Conservation (phyloP, 2,329 filamentous ascomycete species). For the Exserohilum rostratum region DNA sequence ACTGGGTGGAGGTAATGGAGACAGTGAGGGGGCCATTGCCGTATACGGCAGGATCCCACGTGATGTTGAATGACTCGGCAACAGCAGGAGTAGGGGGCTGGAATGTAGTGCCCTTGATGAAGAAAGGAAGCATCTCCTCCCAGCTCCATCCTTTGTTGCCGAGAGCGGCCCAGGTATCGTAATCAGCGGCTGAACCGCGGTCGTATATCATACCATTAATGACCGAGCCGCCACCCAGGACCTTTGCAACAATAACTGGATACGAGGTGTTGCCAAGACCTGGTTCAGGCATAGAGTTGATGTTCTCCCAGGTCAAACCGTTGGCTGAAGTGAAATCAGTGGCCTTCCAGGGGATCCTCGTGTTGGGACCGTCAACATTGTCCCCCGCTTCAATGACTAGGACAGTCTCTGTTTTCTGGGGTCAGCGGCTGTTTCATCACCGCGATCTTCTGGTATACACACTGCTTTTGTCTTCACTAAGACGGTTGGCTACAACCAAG, state of each 20-base stretch:
- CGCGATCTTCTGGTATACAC: background rate
- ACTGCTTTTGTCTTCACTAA: constrained; percentile 34
- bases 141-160: constrained; percentile 67
- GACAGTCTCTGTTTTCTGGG: constrained; percentile 23
- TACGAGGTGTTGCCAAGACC: constrained; percentile 29
- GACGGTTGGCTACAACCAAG: constrained; percentile 35
- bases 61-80: constrained; percentile 33
- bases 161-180: constrained; percentile 63
- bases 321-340: constrained; percentile 29
- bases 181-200: constrained; percentile 42
- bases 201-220: constrained; percentile 49
- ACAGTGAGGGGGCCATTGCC: constrained; percentile 34
- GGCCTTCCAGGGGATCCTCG: constrained; percentile 37
- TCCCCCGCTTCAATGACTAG: constrained; percentile 37
- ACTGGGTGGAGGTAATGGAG: constrained; percentile 36
- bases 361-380: constrained; percentile 28
- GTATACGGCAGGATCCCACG: constrained; percentile 32
- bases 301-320: constrained; percentile 29
- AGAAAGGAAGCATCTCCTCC: constrained; percentile 50
- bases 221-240: constrained; percentile 35
- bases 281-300: constrained; percentile 30
- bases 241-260: constrained; percentile 32
- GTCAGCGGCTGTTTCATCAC: constrained; percentile 3
- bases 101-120: constrained; percentile 38
- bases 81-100: constrained; percentile 27